phyloP scores from a whole-genome alignment of 2,329 filamentous ascomycete species.

The Pseudonectria buxi region DNA sequence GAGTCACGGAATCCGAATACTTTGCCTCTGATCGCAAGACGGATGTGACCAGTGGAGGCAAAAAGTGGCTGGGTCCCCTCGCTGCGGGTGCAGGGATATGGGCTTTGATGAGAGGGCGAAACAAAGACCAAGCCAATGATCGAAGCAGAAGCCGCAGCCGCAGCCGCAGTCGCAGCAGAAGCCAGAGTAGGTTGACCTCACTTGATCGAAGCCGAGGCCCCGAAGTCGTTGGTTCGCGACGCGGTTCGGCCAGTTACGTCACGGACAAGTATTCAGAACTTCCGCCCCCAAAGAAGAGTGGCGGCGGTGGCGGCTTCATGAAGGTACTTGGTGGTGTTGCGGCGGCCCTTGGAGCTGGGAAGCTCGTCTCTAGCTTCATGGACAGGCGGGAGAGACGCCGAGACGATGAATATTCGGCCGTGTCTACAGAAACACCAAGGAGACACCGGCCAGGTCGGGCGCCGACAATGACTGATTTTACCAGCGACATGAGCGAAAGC shows the following conservation, averaged over 20 bases:
- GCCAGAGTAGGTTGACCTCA: slow-evolving; percentile 33
- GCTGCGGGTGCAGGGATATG: slow-evolving; percentile 45
- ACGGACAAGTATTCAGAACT: slow-evolving; percentile 61
- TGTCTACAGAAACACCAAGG: slow-evolving; percentile 54
- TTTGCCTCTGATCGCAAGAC: slow-evolving; percentile 28
- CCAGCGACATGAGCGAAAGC: slow-evolving; percentile 40
- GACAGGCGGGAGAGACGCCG: slow-evolving; percentile 43
- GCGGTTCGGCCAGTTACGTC: slow-evolving; percentile 50
- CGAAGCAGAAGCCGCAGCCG: slow-evolving; percentile 30
- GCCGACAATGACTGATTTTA: slow-evolving; percentile 43
- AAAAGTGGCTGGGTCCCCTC: slow-evolving; percentile 46
- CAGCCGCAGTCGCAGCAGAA: slow-evolving; percentile 27
- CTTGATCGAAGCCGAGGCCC: slow-evolving; percentile 33
- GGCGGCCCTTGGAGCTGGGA: slow-evolving; percentile 55
- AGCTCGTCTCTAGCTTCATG: slow-evolving; percentile 52
- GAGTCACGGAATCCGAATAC: slow-evolving; percentile 34
- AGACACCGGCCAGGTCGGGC: slow-evolving; percentile 34
- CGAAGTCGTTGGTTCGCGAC: slow-evolving; percentile 47
- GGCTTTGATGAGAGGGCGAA: slow-evolving; percentile 40
- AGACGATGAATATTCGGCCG: slow-evolving; percentile 58
- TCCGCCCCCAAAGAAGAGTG: slow-evolving; percentile 27
- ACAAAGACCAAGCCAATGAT: slow-evolving; percentile 33
- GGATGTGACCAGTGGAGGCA: slow-evolving; percentile 25
- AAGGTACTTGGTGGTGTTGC: slow-evolving; percentile 54
- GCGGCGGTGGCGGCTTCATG: slow-evolving; percentile 50